These are phyloP conservation scores for Kondoa subrosea DNA, from an alignment of 768 basidiomycete species.

Conservation along the genomic window DNA sequence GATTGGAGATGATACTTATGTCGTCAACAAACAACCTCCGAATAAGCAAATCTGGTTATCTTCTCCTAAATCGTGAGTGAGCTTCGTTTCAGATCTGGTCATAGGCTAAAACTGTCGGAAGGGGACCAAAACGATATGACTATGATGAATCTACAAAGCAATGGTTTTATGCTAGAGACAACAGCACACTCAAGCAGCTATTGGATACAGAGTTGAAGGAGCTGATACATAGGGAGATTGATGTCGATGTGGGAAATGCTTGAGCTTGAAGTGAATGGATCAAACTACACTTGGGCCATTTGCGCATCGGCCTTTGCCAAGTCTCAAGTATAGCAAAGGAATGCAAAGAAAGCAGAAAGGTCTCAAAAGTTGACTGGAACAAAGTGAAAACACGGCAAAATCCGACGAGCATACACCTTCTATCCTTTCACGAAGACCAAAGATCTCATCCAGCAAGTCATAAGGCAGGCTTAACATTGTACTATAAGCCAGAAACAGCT, in stretches of 20 bases:
- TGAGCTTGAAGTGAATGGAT: not conserved
- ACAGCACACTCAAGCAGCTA: slow-evolving; percentile 43
- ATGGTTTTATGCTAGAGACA: slow-evolving; percentile 67
- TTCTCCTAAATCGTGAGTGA: slow-evolving; percentile 57
- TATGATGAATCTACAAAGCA: slow-evolving; percentile 42
- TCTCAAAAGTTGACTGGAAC: no score
- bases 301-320: no score
- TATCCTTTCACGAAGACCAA: no score
- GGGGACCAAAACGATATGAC: slow-evolving; percentile 86
- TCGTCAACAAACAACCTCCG: slow-evolving; percentile 92
- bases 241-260: not conserved
- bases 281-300: no score
- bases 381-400: no score
- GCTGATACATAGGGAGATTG: slow-evolving; percentile 11
- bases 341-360: no score
- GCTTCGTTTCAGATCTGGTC: slow-evolving; percentile 1
- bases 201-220: slow-evolving; percentile 53
- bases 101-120: slow-evolving; percentile 28
- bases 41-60: slow-evolving; percentile 96
- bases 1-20: slow-evolving; percentile 64
- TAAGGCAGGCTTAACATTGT: no score
- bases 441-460: no score
- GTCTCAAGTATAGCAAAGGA: no score
- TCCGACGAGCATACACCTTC: no score
- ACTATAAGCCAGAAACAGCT: no score